Base-by-base conservation (phyloP, 108 stramenopile genomes). In the Cyclotella cryptica region DNA sequence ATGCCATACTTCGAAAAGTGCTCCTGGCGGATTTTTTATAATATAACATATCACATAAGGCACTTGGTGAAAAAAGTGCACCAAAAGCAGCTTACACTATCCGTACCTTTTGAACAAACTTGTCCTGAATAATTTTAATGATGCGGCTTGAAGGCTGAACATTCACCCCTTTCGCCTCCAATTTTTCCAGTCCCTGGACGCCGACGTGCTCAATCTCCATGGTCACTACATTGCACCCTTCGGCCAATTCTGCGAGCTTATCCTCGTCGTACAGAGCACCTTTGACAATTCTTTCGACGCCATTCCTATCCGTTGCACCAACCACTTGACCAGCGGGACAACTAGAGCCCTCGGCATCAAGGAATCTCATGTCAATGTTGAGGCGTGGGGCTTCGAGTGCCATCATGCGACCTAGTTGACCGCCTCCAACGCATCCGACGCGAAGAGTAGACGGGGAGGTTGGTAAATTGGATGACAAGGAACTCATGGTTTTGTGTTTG, bases 371-470 rank as follows among this genome's bases (percentile, higher is more conserved):
- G 68, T 81, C 58, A 54, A 98, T 84, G 51, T 93, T 94, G 11
- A 99, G 86, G 15, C 98, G 96, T 44, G 96, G 95, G 10, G 96
- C 97, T 69, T 98, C 98, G 65, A 98, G 81, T 17, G 96, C 96
- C 98, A 99, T 99, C 99, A 99, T 99, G 39, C 98, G 96, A 15
- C 99, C 99, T 49, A 99, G 86, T 74, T 99, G 99, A 26, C 99
- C 99, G 30, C 99, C 99, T 22, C 99, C 99, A 24, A 99, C 90
- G 55, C 98, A 97, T 14, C 96, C 98, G 27, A 99, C 94, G 17
- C 79, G 77, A 10, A 91, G 69, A 13, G 87, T 51, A 17, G 51
- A 30, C 17, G 83, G 74, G 6, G 55, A 57, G 35, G 79, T 71
- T 57, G 85, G 82, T 28, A 86, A 42, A 3, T 35, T 35, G 39